Percentiles rank a stretch among this genome's conserved stretches.
Evolutionary conservation across 495 filamentous ascomycete genomes (phyloP).

Genomic region (Geopyxis carbonaria): DNA sequence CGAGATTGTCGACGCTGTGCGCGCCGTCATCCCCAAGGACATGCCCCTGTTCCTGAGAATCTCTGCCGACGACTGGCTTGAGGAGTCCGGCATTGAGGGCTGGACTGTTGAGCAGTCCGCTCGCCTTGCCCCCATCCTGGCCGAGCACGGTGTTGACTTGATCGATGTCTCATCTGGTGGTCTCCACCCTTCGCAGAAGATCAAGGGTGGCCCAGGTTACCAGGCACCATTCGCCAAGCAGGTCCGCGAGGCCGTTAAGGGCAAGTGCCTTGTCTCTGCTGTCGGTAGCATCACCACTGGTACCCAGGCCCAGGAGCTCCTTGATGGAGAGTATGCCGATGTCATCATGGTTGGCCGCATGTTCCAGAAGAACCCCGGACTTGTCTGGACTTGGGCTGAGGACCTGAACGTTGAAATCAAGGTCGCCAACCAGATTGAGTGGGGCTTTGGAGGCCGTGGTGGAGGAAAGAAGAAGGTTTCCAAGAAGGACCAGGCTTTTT

Average conservation of each 20-base stretch:
- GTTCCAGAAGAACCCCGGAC: constrained; percentile 52
- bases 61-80: constrained; percentile 56
- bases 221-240: constrained; percentile 47
- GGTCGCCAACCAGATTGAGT: constrained; percentile 50
- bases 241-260: constrained; percentile 43
- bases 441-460: constrained; percentile 32
- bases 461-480: constrained; percentile 9
- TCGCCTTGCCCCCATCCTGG: constrained; percentile 44
- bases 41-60: constrained; percentile 52
- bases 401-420: constrained; percentile 45
- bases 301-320: constrained; percentile 28
- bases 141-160: constrained; percentile 51
- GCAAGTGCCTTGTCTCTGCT: constrained; percentile 38
- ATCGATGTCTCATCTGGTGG: constrained; percentile 60
- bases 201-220: constrained; percentile 39
- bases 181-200: constrained; percentile 42
- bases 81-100: constrained; percentile 34
- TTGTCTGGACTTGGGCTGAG: constrained; percentile 53
- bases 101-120: constrained; percentile 51
- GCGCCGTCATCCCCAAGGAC: constrained; percentile 35
- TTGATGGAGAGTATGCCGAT: constrained; percentile 42
- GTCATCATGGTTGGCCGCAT: constrained; percentile 42
- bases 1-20: constrained; percentile 40
- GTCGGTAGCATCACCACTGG: constrained; percentile 48
- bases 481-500: background rate